A percentile compares a stretch with the other conserved stretches of the same genome.
These are phyloP conservation scores for Chiua sp. DNA, from an alignment of 1,284 basidiomycete species.

Conservation along the genomic window DNA sequence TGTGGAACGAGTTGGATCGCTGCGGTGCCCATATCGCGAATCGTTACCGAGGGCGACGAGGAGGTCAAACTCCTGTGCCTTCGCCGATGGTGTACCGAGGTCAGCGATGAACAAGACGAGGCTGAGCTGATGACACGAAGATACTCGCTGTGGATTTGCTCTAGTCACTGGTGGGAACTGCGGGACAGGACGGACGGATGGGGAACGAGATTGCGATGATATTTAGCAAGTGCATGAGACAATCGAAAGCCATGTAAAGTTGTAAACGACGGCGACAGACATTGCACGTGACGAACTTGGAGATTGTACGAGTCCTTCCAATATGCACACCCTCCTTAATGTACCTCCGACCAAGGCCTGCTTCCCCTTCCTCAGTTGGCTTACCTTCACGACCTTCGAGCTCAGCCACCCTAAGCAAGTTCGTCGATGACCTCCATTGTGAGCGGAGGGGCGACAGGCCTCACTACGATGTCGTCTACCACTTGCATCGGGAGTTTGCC, in stretches of 20 bases:
- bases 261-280: not conserved
- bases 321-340: constrained; percentile 65
- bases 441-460: constrained; percentile 11
- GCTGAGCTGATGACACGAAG: too few species aligned
- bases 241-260: constrained; percentile 13
- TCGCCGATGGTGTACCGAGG: too few species aligned
- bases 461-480: constrained; percentile 11
- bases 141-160: too few species aligned
- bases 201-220: too few species aligned
- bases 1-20: constrained; percentile 76
- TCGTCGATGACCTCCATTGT: constrained; percentile 13
- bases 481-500: constrained; percentile 3
- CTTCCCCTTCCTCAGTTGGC: constrained; percentile 26
- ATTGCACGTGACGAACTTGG: constrained; percentile 3
- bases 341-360: constrained; percentile 67
- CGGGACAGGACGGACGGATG: too few species aligned
- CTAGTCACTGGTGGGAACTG: too few species aligned
- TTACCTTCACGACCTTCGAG: constrained; percentile 16
- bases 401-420: constrained; percentile 19
- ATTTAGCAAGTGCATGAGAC: too few species aligned
- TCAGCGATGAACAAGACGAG: too few species aligned
- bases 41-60: constrained; percentile 52
- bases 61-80: too few species aligned
- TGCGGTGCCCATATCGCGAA: constrained; percentile 68
- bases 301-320: constrained; percentile 35